Evolutionary conservation across 2,329 filamentous ascomycete genomes (phyloP).

Genomic region (Epicoccum sorghinum): DNA sequence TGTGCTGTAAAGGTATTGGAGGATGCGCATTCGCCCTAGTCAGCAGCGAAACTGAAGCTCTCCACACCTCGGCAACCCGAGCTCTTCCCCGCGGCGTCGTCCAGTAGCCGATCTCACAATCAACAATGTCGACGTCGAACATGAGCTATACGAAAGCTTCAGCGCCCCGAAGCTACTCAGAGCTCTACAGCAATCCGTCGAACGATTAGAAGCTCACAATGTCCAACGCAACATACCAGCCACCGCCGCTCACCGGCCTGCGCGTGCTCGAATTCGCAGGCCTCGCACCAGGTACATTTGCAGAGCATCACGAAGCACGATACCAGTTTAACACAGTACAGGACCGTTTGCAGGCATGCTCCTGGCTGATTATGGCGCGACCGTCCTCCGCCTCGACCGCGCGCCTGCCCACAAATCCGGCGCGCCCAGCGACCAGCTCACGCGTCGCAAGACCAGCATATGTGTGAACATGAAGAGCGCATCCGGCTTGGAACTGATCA

Average conservation of each 20-base stretch:
- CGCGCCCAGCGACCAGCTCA: conserved; percentile 72
- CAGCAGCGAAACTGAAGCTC: background rate
- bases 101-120: conserved; percentile 33
- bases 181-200: background rate
- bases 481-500: conserved; percentile 68
- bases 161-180: background rate
- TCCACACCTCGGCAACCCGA: conserved; percentile 38
- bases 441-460: conserved; percentile 81
- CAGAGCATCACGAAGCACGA: background rate
- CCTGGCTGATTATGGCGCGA: conserved; percentile 84
- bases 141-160: conserved; percentile 12
- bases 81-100: conserved; percentile 38
- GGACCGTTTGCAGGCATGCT: conserved; percentile 85
- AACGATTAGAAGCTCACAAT: conserved; percentile 17
- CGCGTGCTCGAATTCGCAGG: conserved; percentile 70
- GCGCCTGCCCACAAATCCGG: conserved; percentile 54
- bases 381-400: conserved; percentile 84
- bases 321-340: conserved; percentile 40
- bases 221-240: conserved; percentile 32
- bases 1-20: too few relatives aligned
- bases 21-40: background rate
- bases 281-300: conserved; percentile 59
- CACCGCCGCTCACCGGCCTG: conserved; percentile 62
- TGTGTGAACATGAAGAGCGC: conserved; percentile 77
- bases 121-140: conserved; percentile 40